A percentile compares a stretch with the other conserved stretches of the same genome.
phyloP scores from a whole-genome alignment of 2,329 filamentous ascomycete genomes.

The Cytospora mali region DNA sequence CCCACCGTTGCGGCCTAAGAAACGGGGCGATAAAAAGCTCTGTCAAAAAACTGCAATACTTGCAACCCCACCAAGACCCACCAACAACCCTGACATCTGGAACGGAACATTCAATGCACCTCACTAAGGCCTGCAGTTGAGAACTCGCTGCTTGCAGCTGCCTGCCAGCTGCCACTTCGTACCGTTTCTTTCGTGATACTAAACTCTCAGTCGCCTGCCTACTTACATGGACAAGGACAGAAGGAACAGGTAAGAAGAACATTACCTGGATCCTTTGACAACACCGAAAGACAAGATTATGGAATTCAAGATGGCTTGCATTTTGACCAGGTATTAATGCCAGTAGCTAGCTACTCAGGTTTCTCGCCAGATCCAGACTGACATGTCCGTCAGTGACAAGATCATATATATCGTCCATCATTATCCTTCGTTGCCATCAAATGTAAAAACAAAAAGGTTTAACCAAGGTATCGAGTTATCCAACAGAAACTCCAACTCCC shows the following conservation, averaged over 20 bases:
- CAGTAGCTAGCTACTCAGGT: neutral
- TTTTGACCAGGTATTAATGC: neutral
- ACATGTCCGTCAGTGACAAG: neutral
- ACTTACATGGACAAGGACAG: no score
- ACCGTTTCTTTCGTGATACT: no score
- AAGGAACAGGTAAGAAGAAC: no score
- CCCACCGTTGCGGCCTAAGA: conserved; percentile 13
- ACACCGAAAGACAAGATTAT: no score
- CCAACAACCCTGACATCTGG: no score
- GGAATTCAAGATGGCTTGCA: neutral
- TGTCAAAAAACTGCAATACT: neutral
- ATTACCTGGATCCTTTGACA: no score
- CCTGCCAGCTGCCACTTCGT: neutral
- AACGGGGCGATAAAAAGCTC: neutral
- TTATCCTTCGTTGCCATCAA: neutral
- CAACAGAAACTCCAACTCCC: neutral
- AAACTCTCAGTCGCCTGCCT: no score
- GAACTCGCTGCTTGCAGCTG: neutral
- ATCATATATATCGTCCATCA: neutral
- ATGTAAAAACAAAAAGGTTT: conserved; percentile 1
- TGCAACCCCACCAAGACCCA: neutral
- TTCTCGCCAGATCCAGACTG: neutral
- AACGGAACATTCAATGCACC: no score
- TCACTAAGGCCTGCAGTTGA: no score
- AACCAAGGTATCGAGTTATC: neutral